Percentiles rank a stretch among this genome's conserved stretches.
Evolutionary conservation across 495 filamentous ascomycete genomes (phyloP).

Genomic region (Oidiodendron maius): DNA sequence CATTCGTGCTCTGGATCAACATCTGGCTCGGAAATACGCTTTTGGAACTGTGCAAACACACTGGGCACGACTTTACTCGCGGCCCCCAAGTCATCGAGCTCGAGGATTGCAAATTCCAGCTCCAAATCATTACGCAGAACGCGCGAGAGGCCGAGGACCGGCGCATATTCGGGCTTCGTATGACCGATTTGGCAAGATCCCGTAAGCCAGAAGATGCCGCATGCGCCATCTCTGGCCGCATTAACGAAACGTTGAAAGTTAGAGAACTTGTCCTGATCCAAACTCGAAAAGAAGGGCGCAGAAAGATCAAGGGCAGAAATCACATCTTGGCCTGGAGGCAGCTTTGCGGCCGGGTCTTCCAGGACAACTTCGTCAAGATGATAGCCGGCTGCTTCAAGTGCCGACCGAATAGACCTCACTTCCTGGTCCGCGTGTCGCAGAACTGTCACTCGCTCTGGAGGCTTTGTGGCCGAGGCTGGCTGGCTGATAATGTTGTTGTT

Average conservation of each 20-base stretch:
- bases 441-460: not conserved
- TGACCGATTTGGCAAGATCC: conserved; percentile 20
- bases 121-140: conserved; percentile 33
- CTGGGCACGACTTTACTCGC: conserved; percentile 1
- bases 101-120: conserved; percentile 33
- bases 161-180: conserved; percentile 25
- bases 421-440: not conserved
- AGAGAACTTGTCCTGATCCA: conserved; percentile 20
- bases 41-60: conserved; percentile 7
- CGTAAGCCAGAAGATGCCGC: conserved; percentile 38
- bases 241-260: conserved; percentile 4
- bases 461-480: not conserved
- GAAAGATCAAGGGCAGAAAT: conserved; percentile 7
- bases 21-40: not conserved
- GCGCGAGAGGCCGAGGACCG: conserved; percentile 35
- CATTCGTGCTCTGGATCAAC: conserved; percentile 18
- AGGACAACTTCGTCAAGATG: not conserved
- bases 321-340: conserved; percentile 1
- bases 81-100: conserved; percentile 24
- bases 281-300: not conserved
- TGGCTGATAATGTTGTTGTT: no score
- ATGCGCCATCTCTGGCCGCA: no score
- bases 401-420: not conserved
- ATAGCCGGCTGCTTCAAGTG: not conserved
- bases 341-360: no score